Percentiles rank a stretch among this genome's conserved stretches.
Evolutionary conservation across 2,329 filamentous ascomycete genomes (phyloP).

Genomic region (Parasarocladium wereldwijsianum): DNA sequence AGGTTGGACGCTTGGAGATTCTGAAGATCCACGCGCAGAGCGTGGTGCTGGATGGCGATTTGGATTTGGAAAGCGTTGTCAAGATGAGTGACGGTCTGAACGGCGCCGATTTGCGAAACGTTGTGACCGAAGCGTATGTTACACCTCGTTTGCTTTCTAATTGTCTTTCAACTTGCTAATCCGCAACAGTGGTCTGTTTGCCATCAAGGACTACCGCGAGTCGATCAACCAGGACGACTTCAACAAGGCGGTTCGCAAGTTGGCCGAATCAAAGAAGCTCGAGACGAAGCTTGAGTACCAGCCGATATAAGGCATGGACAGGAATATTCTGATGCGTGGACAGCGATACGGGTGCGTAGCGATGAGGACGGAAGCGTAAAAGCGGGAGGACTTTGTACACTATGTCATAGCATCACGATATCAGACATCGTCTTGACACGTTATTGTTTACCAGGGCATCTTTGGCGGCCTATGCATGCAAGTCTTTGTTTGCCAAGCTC

Average conservation of each 20-base stretch:
- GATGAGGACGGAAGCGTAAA: background rate
- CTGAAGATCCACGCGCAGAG: slow-evolving; percentile 89
- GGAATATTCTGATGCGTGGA: background rate
- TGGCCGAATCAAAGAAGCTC: slow-evolving; percentile 93
- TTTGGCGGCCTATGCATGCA: too few species aligned
- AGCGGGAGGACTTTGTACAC: too few species aligned
- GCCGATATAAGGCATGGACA: slow-evolving; percentile 37
- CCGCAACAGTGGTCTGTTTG: slow-evolving; percentile 63
- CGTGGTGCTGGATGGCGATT: slow-evolving; percentile 82
- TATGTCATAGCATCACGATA: too few species aligned
- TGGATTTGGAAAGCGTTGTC: slow-evolving; percentile 97
- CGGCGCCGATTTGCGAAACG: slow-evolving; percentile 91
- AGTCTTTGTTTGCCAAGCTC: too few species aligned
- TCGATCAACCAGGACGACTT: slow-evolving; percentile 97
- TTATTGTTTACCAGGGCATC: too few species aligned
- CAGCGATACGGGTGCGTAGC: background rate
- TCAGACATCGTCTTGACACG: too few species aligned
- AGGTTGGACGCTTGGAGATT: slow-evolving; percentile 91
- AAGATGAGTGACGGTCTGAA: slow-evolving; percentile 99
- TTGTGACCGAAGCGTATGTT: slow-evolving; percentile 93
- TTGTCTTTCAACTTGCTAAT: slow-evolving; percentile 15
- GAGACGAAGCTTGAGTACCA: slow-evolving; percentile 97
- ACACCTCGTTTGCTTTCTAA: background rate
- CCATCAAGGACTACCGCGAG: slow-evolving; percentile 96
- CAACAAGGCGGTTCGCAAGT: slow-evolving; percentile 97